Percentiles rank a stretch among this genome's conserved stretches.
Conservation (phyloP, 495 filamentous ascomycete genomes). For the Tuber melanosporum region DNA sequence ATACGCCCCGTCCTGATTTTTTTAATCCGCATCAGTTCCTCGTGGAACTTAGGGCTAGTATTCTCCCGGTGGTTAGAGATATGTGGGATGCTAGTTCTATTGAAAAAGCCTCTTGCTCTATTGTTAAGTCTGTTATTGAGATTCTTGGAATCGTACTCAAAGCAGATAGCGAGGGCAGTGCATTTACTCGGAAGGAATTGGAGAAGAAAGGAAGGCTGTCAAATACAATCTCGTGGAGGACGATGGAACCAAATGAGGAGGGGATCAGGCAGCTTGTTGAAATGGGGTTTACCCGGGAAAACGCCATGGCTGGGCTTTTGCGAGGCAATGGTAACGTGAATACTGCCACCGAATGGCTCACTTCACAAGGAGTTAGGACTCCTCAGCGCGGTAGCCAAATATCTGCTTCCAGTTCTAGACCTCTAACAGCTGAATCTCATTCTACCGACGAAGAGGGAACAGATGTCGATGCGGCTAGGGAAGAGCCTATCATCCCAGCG, state of each 20-base stretch:
- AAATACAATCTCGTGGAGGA: slow-evolving; percentile 43
- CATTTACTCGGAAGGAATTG: slow-evolving; percentile 30
- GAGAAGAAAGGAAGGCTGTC: slow-evolving; percentile 44
- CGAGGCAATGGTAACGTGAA: slow-evolving; percentile 37
- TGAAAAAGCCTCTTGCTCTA: slow-evolving; percentile 60
- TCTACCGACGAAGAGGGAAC: slow-evolving; percentile 40
- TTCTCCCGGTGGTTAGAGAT: slow-evolving; percentile 68
- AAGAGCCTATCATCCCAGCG: slow-evolving; percentile 12
- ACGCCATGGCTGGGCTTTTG: slow-evolving; percentile 29
- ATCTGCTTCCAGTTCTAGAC: slow-evolving; percentile 34
- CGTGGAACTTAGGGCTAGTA: slow-evolving; percentile 75
- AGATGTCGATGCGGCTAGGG: slow-evolving; percentile 35
- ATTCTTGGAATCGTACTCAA: slow-evolving; percentile 74
- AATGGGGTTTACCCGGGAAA: slow-evolving; percentile 38
- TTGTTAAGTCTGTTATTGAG: slow-evolving; percentile 73
- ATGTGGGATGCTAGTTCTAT: slow-evolving; percentile 79
- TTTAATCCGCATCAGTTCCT: slow-evolving; percentile 71
- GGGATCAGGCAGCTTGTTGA: slow-evolving; percentile 37
- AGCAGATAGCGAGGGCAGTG: slow-evolving; percentile 65
- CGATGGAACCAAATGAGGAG: slow-evolving; percentile 39
- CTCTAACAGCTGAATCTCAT: slow-evolving; percentile 33
- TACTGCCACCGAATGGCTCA: slow-evolving; percentile 32
- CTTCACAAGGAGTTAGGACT: slow-evolving; percentile 26
- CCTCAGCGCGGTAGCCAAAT: slow-evolving; percentile 33
- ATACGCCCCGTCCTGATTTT: slow-evolving; percentile 56